Evolutionary conservation across 2,329 filamentous ascomycete species (phyloP).

Genomic region (Talaromyces albobiverticillius): DNA sequence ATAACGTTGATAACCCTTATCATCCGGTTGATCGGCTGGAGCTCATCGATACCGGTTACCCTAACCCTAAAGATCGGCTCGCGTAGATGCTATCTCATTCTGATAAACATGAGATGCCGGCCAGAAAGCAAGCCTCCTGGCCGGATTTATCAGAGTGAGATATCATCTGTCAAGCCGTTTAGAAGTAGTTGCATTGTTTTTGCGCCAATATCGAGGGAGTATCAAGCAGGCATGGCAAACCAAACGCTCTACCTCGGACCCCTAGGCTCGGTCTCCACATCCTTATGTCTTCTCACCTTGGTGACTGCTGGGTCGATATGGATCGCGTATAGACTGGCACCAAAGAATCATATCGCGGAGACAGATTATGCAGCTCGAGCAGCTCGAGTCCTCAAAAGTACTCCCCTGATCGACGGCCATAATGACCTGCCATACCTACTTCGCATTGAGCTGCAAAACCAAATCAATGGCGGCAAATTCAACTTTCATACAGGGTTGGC

Average conservation of each 20-base stretch:
- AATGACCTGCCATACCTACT: conserved; percentile 28
- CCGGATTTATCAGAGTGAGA: neutral
- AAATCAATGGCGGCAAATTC: conserved; percentile 20
- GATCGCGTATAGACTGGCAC: conserved; percentile 9
- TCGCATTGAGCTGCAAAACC: conserved; percentile 21
- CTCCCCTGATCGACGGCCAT: conserved; percentile 28
- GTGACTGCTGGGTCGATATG: conserved; percentile 8
- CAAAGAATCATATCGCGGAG: conserved; percentile 3
- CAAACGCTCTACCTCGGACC: conserved; percentile 5
- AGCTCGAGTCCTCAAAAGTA: conserved; percentile 18
- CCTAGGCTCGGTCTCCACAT: conserved; percentile 3
- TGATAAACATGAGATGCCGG: too few species aligned
- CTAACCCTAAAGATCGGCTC: conserved; percentile 5
- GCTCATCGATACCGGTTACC: neutral
- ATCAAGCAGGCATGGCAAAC: conserved; percentile 5
- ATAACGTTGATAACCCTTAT: conserved; percentile 7
- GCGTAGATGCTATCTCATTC: neutral
- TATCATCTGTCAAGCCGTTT: conserved; percentile 1
- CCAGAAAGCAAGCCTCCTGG: too few species aligned
- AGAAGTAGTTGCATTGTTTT: neutral
- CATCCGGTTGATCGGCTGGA: conserved; percentile 4
- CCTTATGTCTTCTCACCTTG: conserved; percentile 6
- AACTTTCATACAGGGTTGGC: conserved; percentile 13
- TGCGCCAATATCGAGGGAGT: neutral
- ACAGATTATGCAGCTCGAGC: conserved; percentile 10